A percentile compares a stretch with the other conserved stretches of the same genome.
These are phyloP conservation scores for Ceratobasidium sp. DNA, from an alignment of 1,284 basidiomycete species.

Conservation along the genomic window DNA sequence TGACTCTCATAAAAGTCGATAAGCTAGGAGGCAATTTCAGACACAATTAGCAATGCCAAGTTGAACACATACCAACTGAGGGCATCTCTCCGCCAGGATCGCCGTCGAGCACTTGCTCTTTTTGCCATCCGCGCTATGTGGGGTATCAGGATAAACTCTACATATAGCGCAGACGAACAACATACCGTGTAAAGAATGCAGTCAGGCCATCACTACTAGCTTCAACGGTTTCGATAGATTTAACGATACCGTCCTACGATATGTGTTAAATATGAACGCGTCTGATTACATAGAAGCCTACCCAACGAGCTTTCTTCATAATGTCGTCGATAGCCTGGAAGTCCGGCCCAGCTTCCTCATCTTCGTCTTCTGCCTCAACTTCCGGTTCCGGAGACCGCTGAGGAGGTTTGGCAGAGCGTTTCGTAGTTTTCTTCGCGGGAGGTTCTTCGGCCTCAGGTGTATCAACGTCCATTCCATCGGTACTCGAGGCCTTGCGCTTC, in stretches of 20 bases:
- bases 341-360: background rate
- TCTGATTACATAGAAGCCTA: background rate
- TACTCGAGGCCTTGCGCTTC: conserved; percentile 26
- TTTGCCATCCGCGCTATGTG: background rate
- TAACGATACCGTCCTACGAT: conserved; percentile 1
- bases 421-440: conserved; percentile 7
- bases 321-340: conserved; percentile 14
- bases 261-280: background rate
- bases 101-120: conserved; percentile 13
- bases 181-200: conserved; percentile 23
- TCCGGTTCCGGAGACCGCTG: background rate
- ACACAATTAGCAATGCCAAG: background rate
- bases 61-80: conserved; percentile 1
- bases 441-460: conserved; percentile 18
- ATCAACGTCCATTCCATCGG: conserved; percentile 29
- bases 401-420: background rate
- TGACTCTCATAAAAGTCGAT: conserved; percentile 40
- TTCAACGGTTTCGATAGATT: conserved; percentile 31
- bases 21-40: conserved; percentile 27
- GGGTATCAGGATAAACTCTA: background rate
- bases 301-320: conserved; percentile 27
- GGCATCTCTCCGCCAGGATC: conserved; percentile 21
- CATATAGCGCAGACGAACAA: background rate
- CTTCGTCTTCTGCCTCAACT: background rate
- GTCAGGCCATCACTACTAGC: background rate